These are phyloP conservation scores for Orobanche coerulescens DNA, from an alignment of 257 asterid genomes.

Conservation along the genomic window DNA sequence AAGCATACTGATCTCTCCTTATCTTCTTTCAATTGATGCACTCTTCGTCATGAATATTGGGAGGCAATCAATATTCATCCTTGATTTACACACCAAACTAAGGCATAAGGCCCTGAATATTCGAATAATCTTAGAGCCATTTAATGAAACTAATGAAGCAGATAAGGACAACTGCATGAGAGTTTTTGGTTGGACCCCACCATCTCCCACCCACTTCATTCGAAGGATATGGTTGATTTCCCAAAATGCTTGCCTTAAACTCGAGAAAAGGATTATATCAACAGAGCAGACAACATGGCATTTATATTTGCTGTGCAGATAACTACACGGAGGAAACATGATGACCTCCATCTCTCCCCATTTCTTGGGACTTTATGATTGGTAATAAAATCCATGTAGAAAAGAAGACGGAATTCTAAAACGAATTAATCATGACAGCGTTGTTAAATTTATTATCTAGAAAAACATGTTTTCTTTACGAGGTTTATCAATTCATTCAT, in stretches of 20 bases:
- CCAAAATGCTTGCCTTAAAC: not conserved
- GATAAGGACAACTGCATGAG: conserved; percentile 1
- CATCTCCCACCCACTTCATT: not conserved
- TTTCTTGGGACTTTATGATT: not conserved
- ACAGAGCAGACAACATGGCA: not conserved
- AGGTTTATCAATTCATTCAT: not conserved
- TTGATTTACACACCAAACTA: conserved; percentile 6
- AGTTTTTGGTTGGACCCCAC: not conserved
- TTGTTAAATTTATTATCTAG: not conserved
- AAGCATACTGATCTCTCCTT: not conserved
- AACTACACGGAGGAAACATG: not conserved
- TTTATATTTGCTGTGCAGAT: conserved; percentile 1
- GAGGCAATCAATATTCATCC: not conserved
- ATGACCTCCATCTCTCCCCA: not conserved
- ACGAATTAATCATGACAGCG: not conserved
- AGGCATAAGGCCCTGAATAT: not conserved
- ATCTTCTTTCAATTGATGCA: not conserved
- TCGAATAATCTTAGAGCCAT: not conserved
- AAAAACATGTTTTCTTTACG: not conserved
- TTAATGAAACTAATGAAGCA: conserved; percentile 12
- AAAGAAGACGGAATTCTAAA: not conserved
- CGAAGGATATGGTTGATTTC: not conserved
- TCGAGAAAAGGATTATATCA: not conserved
- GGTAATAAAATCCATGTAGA: not conserved
- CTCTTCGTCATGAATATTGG: not conserved